Evolutionary conservation across 768 basidiomycete genomes (phyloP), one percentile per base, ranked within the genome.

Genomic region (Amylocystis lapponica): DNA sequence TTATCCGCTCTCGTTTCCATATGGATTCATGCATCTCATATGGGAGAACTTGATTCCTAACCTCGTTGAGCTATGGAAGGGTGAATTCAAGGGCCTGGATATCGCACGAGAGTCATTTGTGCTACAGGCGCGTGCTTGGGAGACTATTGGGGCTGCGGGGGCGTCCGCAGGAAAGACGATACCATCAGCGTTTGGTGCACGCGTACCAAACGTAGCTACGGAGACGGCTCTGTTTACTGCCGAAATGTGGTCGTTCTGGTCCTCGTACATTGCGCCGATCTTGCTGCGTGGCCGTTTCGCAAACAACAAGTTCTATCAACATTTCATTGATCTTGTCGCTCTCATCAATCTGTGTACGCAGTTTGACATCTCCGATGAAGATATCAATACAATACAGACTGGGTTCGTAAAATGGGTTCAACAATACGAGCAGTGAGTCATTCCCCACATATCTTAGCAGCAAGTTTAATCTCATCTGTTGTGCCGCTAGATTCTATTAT

Each of bases 171-270:
- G 66, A 0, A 35, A 45, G 4, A 66, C 64, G 0, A 71, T 72
- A 27, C 72, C 72, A 1, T 59, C 58, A 1, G 58, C 59, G 2
- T 75, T 59, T 61, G 65, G 66, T 12, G 47, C 55, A 17, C 12
- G 42, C 2, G 36, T 50, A 5, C 59, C 56, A 1, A 49, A 56
- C 39, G 27, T 54, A 9, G 23, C 41, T 47, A 35, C 54, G 56
- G 1, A 43, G 49, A 21, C 50, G 54, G 35, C 21, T 56, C 23
- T 49, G 60, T 35, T 62, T 61, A 13, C 61, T 1, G 68, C 69
- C 0, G 71, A 73, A 35, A 57, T 52, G 22, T 67, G 57, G 52
- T 57, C 59, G 2, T 57, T 71, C 23, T 75, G 68, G 66, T 57
- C 61, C 2, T 46, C 59, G 12, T 69, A 63, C 41, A 35, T 72